Percentiles rank a stretch among this genome's conserved stretches.
Evolutionary conservation across 352 stramenopile species (phyloP).

Genomic region (Globisporangium cylindrosporum): DNA sequence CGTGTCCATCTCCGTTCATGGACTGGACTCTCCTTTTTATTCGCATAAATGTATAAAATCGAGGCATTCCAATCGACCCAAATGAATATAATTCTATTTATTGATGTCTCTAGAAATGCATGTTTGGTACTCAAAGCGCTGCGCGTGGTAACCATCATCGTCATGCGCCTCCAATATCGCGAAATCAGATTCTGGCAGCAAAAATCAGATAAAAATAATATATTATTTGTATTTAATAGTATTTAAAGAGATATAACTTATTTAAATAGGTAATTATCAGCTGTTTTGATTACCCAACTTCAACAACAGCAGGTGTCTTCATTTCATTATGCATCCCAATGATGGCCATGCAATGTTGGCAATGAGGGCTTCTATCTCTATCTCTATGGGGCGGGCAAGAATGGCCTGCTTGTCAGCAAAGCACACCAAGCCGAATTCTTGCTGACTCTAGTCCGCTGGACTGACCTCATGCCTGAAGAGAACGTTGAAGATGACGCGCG

Average conservation of each 20-base stretch:
- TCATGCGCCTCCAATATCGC: background rate
- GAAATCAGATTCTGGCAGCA: background rate
- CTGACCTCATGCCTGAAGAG: too few relatives aligned
- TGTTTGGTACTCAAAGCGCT: background rate
- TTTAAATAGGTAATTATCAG: background rate
- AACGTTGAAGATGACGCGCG: too few relatives aligned
- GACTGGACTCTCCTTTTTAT: background rate
- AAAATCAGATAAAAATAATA: background rate
- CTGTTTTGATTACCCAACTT: background rate
- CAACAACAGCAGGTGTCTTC: background rate
- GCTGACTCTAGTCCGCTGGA: too few relatives aligned
- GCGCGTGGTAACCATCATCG: background rate
- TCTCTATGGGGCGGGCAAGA: too few relatives aligned
- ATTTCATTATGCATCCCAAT: background rate
- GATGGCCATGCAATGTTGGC: background rate
- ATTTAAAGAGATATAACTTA: background rate
- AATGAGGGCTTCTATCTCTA: background rate
- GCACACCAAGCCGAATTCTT: too few relatives aligned
- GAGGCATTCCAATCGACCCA: background rate
- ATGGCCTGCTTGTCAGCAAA: too few relatives aligned
- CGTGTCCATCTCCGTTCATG: conserved; percentile 3
- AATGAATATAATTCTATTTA: background rate
- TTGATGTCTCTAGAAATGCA: background rate
- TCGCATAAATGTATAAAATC: background rate
- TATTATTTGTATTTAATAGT: background rate